Evolutionary conservation across 805 yeast genomes (phyloP), one percentile per base, ranked within the genome.

Genomic region (Lachancea meyersii): DNA sequence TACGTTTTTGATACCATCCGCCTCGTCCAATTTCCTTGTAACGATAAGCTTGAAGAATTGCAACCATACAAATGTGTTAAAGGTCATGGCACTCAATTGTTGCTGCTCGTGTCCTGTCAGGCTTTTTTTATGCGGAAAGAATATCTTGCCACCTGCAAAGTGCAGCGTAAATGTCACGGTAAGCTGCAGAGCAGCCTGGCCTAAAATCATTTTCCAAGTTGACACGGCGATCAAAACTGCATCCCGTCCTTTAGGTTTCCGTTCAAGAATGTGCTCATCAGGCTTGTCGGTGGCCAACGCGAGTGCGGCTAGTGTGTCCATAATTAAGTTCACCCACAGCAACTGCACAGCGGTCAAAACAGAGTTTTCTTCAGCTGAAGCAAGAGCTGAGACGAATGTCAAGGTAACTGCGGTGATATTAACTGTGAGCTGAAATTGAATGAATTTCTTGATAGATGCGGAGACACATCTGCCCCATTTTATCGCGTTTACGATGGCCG

Each of bases 401-500:
- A 93, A 73, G 3, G 84, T 72, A 49, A 91, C 96, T n/a, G 99
- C 99, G 22, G 98, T 91, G 37, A 93, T 77, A 59, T 93, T 93
- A 38, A 93, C 99, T 5, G 97, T 93, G 54, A 93, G 72, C 66
- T 93, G 98, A 66, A 93, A 93, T 67, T 93, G 98, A 61, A 93
- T 80, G 58, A 93, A 93, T 62, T 93, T 93, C 65, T 88, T 86
- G 58, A 93, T 95, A 2, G 97, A 88, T 23, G 83, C 81, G 17
- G 95, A 82, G 48, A 93, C 97, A 41, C 97, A 89, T 65, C 99
- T 77, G 41, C 99, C 99, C 98, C 98, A 93, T 65, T 87, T 86
- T 56, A 93, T 86, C 18, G 98, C 99, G 61, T 86, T 86, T 35
- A 93, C 97, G 64, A 93, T 93, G 33, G 94, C 89, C 4, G 86